Conservation (phyloP, 331 rosid genomes). For the Phaseolus coccineus region DNA sequence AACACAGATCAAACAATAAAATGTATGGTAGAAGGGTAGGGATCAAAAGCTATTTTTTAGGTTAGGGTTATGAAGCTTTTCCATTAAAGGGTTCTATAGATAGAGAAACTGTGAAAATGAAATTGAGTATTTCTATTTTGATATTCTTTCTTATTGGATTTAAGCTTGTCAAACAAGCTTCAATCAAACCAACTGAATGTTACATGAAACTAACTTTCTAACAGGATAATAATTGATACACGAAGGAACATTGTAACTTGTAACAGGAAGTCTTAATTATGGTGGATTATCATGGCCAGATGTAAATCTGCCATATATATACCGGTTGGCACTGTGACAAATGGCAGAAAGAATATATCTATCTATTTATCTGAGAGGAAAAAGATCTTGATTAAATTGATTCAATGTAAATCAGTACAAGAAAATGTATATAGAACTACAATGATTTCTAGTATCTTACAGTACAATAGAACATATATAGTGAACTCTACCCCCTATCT, state of each 20-base stretch:
- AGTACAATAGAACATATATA: too few species aligned
- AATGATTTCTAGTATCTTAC: too few species aligned
- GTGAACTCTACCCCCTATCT: too few species aligned
- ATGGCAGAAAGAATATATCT: too few species aligned
- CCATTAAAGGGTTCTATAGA: neutral
- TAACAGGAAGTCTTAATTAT: neutral
- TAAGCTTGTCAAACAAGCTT: neutral
- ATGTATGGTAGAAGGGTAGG: neutral
- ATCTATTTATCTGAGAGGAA: too few species aligned
- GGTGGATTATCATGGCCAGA: neutral
- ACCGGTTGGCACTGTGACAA: neutral
- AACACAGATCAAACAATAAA: constrained; percentile 12
- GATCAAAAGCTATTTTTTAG: neutral
- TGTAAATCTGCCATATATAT: neutral
- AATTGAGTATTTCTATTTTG: neutral
- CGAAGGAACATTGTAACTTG: neutral
- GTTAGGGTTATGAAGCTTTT: neutral
- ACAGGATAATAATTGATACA: neutral
- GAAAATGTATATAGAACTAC: too few species aligned
- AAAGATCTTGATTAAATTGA: too few species aligned
- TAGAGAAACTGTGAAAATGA: neutral
- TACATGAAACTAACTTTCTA: neutral
- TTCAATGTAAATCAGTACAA: too few species aligned
- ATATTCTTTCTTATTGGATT: neutral
- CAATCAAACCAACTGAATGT: neutral